Evolutionary conservation across 768 basidiomycete species (phyloP), one percentile per base, ranked within the genome.

Genomic region (Suillus cothurnatus): DNA sequence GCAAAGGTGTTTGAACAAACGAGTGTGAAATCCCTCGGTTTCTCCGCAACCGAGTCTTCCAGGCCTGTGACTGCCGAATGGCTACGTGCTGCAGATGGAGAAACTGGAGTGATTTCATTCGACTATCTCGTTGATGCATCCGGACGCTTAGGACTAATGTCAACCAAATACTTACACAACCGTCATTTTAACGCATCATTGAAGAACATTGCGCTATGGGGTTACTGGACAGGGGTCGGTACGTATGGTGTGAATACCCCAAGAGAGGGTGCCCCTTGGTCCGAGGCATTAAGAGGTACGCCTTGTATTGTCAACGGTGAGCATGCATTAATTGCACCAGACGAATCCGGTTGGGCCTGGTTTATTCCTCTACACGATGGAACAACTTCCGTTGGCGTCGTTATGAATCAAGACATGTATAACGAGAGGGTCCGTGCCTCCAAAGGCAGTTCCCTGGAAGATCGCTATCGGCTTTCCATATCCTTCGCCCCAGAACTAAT

Each of bases 121-220:
- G 84, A 86, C 52, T 86, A 88, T 69, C 73, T 93, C 31, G 82
- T 93, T 28, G 91, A 93, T 71, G 91, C 91, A 9, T 87, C 87
- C 17, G 91, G 91, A 47, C 85, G 91, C n/a, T 79, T 84, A 2
- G 91, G 91, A 1, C 69, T 93, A 60, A 79, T 93, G 76, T 91
- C 89, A 8, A 86, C 85, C 15, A 83, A 80, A 55, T 91, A 92
- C 71, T 76, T 92, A 32, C 88, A 87, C 71, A 90, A 89, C 71
- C 81, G 91, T 50, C 85, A 82, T 67, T 88, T 85, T 72, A 92
- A 91, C 63, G 81, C 84, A 41, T 86, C 87, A 4, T 71, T 93
- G 62, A 88, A 86, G 71, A 93, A 93, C 70, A 81, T 92, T 19
- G 91, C 91, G 4, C 80, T 89, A 26, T 93, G 91, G 91, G 91